Percentiles rank a stretch among this genome's conserved stretches.
phyloP scores from a whole-genome alignment of 495 filamentous ascomycete species.

The Daldinia loculata region DNA sequence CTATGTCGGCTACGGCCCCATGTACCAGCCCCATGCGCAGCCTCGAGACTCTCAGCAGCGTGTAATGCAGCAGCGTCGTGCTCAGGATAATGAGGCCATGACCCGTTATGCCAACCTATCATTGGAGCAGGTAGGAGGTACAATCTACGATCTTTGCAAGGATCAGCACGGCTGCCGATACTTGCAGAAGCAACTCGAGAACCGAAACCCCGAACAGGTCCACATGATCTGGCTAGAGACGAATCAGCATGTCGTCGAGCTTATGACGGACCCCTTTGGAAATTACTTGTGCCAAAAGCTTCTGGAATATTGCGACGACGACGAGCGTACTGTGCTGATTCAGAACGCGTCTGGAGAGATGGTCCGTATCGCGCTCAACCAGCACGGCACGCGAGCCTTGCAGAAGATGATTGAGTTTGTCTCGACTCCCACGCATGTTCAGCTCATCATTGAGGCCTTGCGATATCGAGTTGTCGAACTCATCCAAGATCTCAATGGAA shows the following conservation, averaged over 20 bases:
- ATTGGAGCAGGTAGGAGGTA: slow-evolving; percentile 79
- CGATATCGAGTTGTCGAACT: slow-evolving; percentile 83
- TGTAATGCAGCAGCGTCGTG: slow-evolving; percentile 72
- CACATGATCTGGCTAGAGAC: slow-evolving; percentile 94
- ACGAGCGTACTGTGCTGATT: slow-evolving; percentile 91
- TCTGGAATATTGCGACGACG: slow-evolving; percentile 89
- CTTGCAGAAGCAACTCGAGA: slow-evolving; percentile 96
- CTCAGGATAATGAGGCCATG: slow-evolving; percentile 70
- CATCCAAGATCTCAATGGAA: slow-evolving; percentile 97
- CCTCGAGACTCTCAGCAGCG: slow-evolving; percentile 73
- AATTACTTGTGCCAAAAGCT: slow-evolving; percentile 99
- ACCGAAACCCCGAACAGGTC: slow-evolving; percentile 80
- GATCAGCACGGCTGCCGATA: slow-evolving; percentile 97
- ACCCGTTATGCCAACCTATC: slow-evolving; percentile 79
- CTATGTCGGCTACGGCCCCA: slow-evolving; percentile 55
- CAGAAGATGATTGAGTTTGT: slow-evolving; percentile 99
- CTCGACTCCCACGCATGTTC: slow-evolving; percentile 76
- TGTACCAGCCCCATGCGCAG: slow-evolving; percentile 56
- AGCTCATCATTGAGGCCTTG: slow-evolving; percentile 83
- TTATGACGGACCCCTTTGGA: slow-evolving; percentile 99
- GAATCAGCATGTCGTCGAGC: slow-evolving; percentile 87
- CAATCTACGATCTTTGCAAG: slow-evolving; percentile 89
- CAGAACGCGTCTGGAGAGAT: slow-evolving; percentile 85
- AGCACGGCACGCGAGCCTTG: slow-evolving; percentile 93
- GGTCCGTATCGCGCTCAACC: slow-evolving; percentile 91